Evolutionary conservation across 495 filamentous ascomycete genomes (phyloP), one percentile per base, ranked within the genome.

Genomic region (Hypomontagnella monticulosa): DNA sequence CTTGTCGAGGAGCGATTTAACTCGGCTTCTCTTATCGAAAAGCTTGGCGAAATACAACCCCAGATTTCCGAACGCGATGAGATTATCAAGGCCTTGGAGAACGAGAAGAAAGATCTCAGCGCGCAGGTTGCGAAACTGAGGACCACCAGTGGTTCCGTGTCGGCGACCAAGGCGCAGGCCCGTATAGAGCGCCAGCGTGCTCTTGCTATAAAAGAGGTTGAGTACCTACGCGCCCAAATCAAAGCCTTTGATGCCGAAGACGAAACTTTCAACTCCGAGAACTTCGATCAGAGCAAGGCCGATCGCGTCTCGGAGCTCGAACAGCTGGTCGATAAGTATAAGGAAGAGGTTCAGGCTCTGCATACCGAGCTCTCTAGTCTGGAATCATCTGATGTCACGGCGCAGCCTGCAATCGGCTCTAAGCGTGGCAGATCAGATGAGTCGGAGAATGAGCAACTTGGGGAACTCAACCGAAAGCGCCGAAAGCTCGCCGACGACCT

Each of bases 241-340:
- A 96, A 96, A 73, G 89, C 90, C 0, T 97, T 93, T 57, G 94
- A 97, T 61, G 85, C 87, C 19, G 96, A 98, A 76, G 93, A 97
- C 73, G 82, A 84, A 40, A 94, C 93, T 1, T 89, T 97, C 78
- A 87, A 93, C 56, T 83, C 87, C 2, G 90, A 91, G 12, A 86
- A 81, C 41, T 89, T 90, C 48, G 91, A 98, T 67, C 85, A 89
- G 57, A 84, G 88, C 52, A 96, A 93, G 70, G 75, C 83, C 0
- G 80, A 87, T 53, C 90, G 92, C 14, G 90, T 98, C 57, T 82
- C 87, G 43, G 86, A 96, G 62, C 84, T 99, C 1, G 93, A 98
- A 69, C 83, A 87, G 40, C 79, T 97, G 8, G 84, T 99, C 2
- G 94, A 97, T 72, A 82, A 91, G 62, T 96, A 97, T 77, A 89